phyloP scores from a whole-genome alignment of 2,329 filamentous ascomycete genomes.

The Orbilia ellipsospora region DNA sequence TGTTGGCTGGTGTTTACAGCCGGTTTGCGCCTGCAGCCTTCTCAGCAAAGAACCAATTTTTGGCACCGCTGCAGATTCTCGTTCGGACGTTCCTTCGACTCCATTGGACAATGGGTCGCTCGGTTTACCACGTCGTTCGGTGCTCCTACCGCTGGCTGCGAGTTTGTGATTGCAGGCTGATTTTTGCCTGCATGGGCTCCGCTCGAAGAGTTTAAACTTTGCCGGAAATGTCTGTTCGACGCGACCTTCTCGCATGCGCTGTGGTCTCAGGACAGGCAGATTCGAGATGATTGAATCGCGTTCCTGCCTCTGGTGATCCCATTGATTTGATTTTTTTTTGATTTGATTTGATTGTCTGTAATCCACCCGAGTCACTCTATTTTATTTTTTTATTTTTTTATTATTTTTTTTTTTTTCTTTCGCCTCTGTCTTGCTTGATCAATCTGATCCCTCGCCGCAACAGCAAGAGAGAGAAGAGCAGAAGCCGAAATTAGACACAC shows the following conservation, averaged over 20 bases:
- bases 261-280: too few relatives aligned
- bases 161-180: background rate
- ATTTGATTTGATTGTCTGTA: background rate
- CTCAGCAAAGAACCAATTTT: background rate
- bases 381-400: too few relatives aligned
- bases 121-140: background rate
- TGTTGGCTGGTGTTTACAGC: slow-evolving; percentile 7
- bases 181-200: background rate
- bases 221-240: slow-evolving; percentile 1
- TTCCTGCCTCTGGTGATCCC: background rate
- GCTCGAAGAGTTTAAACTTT: background rate
- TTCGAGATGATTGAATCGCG: too few relatives aligned
- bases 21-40: slow-evolving; percentile 27
- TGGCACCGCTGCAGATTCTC: slow-evolving; percentile 2
- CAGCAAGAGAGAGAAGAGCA: background rate
- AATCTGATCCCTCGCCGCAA: background rate
- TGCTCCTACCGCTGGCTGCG: too few relatives aligned
- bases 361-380: too few relatives aligned
- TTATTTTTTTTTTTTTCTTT: background rate
- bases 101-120: slow-evolving; percentile 27
- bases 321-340: background rate
- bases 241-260: too few relatives aligned
- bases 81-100: background rate
- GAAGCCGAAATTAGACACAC: slow-evolving; percentile 50
- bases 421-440: background rate